Base-by-base conservation (phyloP, 805 yeast genomes). In the Yamadazyma takamatsuzukensis region DNA sequence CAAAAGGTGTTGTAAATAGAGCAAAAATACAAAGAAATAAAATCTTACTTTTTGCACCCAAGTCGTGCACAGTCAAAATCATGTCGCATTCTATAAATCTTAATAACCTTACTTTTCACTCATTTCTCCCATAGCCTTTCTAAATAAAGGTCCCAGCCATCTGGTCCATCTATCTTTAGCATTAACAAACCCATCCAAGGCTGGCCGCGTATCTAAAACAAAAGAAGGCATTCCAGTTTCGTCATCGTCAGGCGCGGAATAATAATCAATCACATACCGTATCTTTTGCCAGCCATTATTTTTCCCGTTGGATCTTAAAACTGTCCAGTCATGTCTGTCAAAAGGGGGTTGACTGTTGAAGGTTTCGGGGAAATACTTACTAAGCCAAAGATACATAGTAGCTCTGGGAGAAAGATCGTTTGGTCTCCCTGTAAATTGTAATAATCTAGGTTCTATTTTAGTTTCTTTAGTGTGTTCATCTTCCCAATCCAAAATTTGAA, bases 241-340 rank as follows among this genome's bases (percentile, higher is more conserved):
- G 40, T 73, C 82, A 47, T 83, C 95, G 45, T 88, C 96, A 5
- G 96, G 95, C 3, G 95, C 96, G n/a, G 87, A 78, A 55, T 93
- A 93, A 57, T 90, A 93, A 56, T 93, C 99, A 49, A 93, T 88
- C 18, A 93, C 95, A 49, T 93, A 93, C 41, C 98, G 73, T 14
- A 93, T 88, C 46, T 79, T 64, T 32, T 70, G 64, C 84, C 89
- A 83, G 13, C 64, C 69, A 12, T 68, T 56, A 8, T 32, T 32
- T 12, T 32, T 34, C 3, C 76, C 76, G 31, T 57, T 60, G 9
- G 76, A 68, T 49, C 98, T 73, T 45, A 90, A 68, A 4, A 93
- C 96, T 3, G 95, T 83, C 99, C 99, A 93, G 62, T 93, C 99
- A 51, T 93, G 99, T 56, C 99, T 78, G 59, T 93, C 99, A 51